Base-by-base conservation (phyloP, 2,329 filamentous ascomycete species). In the Microdochium bolleyi region DNA sequence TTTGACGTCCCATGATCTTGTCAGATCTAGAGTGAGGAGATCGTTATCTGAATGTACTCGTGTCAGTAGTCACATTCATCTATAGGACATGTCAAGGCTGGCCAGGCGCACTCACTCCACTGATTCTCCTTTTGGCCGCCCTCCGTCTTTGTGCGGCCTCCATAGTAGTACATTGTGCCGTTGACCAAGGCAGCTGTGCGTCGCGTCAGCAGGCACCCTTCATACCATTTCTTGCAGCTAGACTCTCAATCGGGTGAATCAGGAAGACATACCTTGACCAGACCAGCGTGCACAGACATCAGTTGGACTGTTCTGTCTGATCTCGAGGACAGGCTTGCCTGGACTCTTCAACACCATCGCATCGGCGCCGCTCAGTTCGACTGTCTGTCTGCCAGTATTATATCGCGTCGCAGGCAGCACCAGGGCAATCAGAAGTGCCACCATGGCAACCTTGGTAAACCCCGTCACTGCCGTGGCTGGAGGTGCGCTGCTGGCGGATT, bases 151-250 rank as follows among this genome's bases (percentile, higher is more conserved):
- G 82, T 78, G 58, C 86, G 78, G 24, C 88, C 88, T 34, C 88
- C 88, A 59, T 89, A 92, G 52, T 89, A 78, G 64, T 89, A 92
- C 2, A 91, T 63, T 0, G 86, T 91, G 14, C 87, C 87, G 58
- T 90, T 90, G 16, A 92, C 75, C 34, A 87, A 64, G 3, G 88
- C 82, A 55, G 75, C 81, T 80, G 56, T 24, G n/a, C 11, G 2
- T 24, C 9, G 19, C n/a, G 25, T 52, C 16, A 52, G 50, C 9
- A 50, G 57, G 57, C 24, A 53, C 54, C 61, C 48, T 62, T 57
- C 52, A 25, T 58, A 37, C 52, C 24, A 30, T 44, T n/a, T 41
- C 49, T 19, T 5, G 27, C 27, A 5, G 11, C 2, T 49, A 21
- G 9, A 27, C 24, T 24, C 34, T 24, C 21, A 24, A 34, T 46